phyloP scores from a whole-genome alignment of 2,329 filamentous ascomycete species.

The Calycina herbarum region DNA sequence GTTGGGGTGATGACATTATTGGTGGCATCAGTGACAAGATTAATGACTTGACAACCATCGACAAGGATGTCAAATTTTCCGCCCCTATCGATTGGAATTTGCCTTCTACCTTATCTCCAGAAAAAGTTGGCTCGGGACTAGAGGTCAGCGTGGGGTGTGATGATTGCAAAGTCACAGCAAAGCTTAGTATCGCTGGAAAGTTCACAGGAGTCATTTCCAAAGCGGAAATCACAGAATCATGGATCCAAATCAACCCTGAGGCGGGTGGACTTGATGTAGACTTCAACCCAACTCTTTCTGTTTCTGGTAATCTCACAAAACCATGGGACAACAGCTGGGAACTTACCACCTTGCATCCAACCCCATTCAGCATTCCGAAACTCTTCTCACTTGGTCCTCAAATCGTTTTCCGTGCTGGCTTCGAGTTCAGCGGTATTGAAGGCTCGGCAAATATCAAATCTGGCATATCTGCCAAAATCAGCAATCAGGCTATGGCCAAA shows the following conservation, averaged over 20 bases:
- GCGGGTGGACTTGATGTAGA: conserved; percentile 5
- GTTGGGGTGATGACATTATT: background rate
- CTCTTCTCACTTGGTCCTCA: conserved; percentile 13
- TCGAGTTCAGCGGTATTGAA: conserved; percentile 7
- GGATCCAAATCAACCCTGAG: conserved; percentile 3
- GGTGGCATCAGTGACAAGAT: background rate
- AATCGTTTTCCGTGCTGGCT: conserved; percentile 12
- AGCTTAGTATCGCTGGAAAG: conserved; percentile 10
- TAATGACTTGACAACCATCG: background rate
- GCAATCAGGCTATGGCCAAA: conserved; percentile 4
- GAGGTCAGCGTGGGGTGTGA: conserved; percentile 14
- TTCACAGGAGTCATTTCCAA: background rate
- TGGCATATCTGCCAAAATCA: conserved; percentile 9
- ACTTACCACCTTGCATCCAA: conserved; percentile 1
- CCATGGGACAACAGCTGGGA: background rate
- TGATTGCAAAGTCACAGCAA: conserved; percentile 11
- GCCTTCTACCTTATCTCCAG: background rate
- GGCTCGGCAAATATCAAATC: conserved; percentile 10
- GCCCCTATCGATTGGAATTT: conserved; percentile 5
- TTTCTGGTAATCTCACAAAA: background rate
- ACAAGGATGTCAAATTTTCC: background rate
- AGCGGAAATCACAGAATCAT: background rate
- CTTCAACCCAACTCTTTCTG: conserved; percentile 10
- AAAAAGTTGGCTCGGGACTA: background rate
- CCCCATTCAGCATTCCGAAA: conserved; percentile 2